phyloP scores from a whole-genome alignment of 495 filamentous ascomycete species.

The Neurospora africana region DNA sequence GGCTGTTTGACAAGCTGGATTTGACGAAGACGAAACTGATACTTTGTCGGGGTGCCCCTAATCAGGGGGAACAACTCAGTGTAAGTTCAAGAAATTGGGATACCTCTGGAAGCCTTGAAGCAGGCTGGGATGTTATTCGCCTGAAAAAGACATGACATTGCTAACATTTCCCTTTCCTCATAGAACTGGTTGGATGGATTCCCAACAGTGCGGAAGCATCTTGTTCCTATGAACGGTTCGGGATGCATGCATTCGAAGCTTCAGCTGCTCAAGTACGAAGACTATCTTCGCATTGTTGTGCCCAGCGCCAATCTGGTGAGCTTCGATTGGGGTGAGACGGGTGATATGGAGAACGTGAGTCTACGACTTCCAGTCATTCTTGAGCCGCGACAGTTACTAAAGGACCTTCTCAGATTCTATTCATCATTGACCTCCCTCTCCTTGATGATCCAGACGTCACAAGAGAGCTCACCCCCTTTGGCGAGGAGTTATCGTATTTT shows the following conservation, averaged over 20 bases:
- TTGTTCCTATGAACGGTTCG: constrained; percentile 35
- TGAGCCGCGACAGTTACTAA: neutral
- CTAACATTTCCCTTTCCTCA: neutral
- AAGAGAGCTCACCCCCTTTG: constrained; percentile 48
- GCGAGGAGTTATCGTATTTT: constrained; percentile 60
- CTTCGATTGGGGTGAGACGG: constrained; percentile 78
- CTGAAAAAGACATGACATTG: too few relatives aligned
- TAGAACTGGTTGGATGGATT: neutral
- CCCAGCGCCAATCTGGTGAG: constrained; percentile 72
- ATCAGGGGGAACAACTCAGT: neutral
- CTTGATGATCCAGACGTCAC: constrained; percentile 20
- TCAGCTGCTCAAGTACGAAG: constrained; percentile 63
- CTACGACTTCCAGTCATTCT: neutral
- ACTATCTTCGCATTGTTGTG: constrained; percentile 61
- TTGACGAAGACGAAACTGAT: constrained; percentile 30
- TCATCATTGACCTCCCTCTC: constrained; percentile 74
- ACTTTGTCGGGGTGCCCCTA: constrained; percentile 3
- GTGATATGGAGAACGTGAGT: constrained; percentile 66
- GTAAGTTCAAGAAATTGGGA: neutral
- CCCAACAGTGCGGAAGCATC: neutral
- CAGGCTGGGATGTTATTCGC: neutral
- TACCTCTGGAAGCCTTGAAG: neutral
- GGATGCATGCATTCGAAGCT: constrained; percentile 81
- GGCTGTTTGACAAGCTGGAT: constrained; percentile 35
- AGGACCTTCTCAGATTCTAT: constrained; percentile 47